Conservation (phyloP, 2,329 filamentous ascomycete genomes). For the Fusarium subglutinans region DNA sequence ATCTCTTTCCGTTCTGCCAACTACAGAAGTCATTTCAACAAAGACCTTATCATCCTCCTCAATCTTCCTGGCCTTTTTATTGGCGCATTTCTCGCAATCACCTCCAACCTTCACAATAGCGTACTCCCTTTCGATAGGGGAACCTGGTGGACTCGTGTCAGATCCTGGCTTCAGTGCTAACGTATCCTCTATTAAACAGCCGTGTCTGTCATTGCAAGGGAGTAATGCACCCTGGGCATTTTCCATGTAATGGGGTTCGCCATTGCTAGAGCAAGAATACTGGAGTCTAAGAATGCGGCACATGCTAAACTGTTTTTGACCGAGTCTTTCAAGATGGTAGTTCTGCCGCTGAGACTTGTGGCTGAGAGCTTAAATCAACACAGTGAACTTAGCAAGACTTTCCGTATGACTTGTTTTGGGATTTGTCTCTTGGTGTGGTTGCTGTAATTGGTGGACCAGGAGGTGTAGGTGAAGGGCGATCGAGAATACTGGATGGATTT, state of each 20-base stretch:
- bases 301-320: background rate
- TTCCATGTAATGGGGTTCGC: background rate
- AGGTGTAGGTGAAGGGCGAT: background rate
- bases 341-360: background rate
- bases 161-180: background rate
- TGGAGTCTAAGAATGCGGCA: slow-evolving; percentile 15
- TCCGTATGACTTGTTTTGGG: background rate
- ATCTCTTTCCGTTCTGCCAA: background rate
- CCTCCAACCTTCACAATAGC: background rate
- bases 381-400: background rate
- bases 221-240: background rate
- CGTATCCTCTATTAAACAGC: background rate
- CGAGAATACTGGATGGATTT: background rate
- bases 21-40: background rate
- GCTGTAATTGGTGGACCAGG: too few species aligned
- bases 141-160: background rate
- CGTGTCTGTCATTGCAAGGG: slow-evolving; percentile 4
- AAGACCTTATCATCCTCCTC: background rate
- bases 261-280: slow-evolving; percentile 6
- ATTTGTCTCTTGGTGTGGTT: background rate
- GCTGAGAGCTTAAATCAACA: background rate
- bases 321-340: too few species aligned
- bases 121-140: background rate
- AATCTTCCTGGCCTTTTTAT: background rate
- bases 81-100: background rate